phyloP scores from a whole-genome alignment of 306 rosid species.

The Sechiopsis laciniata region DNA sequence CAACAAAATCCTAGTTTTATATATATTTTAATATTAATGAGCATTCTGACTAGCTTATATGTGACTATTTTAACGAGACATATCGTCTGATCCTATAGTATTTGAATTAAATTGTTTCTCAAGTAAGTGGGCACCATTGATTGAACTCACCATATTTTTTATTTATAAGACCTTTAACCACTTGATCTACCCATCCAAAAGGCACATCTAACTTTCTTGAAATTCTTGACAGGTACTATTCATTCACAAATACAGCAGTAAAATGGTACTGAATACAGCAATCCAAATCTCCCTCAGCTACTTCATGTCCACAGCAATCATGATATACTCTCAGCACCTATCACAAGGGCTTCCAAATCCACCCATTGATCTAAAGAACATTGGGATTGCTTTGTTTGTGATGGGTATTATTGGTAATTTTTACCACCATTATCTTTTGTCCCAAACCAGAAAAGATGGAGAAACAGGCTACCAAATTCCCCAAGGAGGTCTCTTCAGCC shows the following conservation, averaged over 20 bases:
- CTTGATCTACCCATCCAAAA: no score
- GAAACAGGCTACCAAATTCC: conserved; percentile 69
- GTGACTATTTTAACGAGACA: no score
- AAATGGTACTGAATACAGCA: conserved; percentile 40
- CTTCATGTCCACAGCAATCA: conserved; percentile 34
- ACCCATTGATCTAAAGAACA: conserved; percentile 35
- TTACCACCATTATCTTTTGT: conserved; percentile 68
- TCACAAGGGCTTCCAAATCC: conserved; percentile 52
- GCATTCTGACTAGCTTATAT: no score
- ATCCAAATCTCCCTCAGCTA: conserved; percentile 50
- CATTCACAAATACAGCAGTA: conserved; percentile 70
- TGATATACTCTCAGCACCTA: conserved; percentile 56
- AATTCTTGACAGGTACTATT: conserved; percentile 21
- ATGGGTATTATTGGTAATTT: conserved; percentile 67
- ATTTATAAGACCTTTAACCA: not conserved
- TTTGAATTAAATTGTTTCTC: no score
- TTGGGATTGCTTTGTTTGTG: conserved; percentile 48
- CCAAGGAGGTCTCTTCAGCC: conserved; percentile 63
- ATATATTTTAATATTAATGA: no score
- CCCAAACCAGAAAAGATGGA: conserved; percentile 49
- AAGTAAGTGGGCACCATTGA: no score
- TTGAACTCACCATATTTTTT: no score
- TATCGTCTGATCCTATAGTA: no score
- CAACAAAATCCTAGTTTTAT: no score
- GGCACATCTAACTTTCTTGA: not conserved